These are phyloP conservation scores for Symbiodinium pilosum DNA, from an alignment of 73 alveolate species.

Conservation along the genomic window DNA sequence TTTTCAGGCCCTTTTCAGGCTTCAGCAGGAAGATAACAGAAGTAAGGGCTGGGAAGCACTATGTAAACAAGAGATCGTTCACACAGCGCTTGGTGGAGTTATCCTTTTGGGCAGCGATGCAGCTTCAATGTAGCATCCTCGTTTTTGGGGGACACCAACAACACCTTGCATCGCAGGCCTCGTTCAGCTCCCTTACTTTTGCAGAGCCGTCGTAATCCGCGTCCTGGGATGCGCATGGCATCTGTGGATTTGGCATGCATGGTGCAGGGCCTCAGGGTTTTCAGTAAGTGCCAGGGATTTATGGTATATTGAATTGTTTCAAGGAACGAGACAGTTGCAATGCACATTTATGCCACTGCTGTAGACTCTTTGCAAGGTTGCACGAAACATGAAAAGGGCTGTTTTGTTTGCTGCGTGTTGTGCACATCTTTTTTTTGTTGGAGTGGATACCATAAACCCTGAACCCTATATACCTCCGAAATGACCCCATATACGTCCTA, in stretches of 20 bases:
- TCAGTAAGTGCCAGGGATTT: background rate
- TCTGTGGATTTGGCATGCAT: background rate
- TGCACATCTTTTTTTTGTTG: background rate
- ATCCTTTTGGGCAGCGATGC: too few species aligned
- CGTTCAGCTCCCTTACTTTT: constrained; percentile 40
- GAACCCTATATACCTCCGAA: background rate
- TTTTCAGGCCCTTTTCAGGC: too few species aligned
- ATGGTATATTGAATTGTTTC: background rate
- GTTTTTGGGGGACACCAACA: too few species aligned
- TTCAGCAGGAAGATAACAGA: too few species aligned
- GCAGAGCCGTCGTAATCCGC: background rate
- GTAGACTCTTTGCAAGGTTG: background rate
- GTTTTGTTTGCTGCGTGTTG: background rate
- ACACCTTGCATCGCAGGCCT: background rate
- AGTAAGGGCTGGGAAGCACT: too few species aligned
- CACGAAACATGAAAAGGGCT: background rate
- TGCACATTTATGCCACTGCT: background rate
- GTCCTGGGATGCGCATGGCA: background rate
- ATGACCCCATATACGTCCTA: too few species aligned
- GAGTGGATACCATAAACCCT: background rate
- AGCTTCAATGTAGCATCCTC: too few species aligned
- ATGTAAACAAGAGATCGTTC: too few species aligned
- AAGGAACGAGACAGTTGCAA: background rate
- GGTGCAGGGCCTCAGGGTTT: background rate
- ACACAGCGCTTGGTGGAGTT: too few species aligned